phyloP scores from a whole-genome alignment of 176 grass and related monocot species.

The Bromus sterilis region DNA sequence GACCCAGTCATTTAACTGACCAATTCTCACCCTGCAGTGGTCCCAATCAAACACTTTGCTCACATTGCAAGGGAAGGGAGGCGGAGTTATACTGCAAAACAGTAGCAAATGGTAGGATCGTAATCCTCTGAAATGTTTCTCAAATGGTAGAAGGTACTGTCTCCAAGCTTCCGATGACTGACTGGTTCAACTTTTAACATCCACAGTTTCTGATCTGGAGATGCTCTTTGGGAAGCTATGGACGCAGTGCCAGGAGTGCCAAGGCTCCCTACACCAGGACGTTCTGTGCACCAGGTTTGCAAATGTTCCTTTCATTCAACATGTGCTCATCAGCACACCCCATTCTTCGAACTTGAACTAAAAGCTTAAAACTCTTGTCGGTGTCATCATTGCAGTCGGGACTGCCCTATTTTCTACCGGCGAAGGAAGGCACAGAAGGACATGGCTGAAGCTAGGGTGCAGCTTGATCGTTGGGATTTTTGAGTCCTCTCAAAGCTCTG shows the following conservation, averaged over 20 bases:
- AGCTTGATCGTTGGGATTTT: conserved; percentile 93
- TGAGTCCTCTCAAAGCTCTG: conserved; percentile 18
- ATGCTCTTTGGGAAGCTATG: conserved; percentile 87
- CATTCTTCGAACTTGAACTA: not conserved
- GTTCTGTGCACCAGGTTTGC: conserved; percentile 91
- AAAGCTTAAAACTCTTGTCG: not conserved
- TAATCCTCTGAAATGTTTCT: not conserved
- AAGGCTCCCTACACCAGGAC: conserved; percentile 98
- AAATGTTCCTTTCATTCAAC: not conserved
- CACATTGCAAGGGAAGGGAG: conserved; percentile 97
- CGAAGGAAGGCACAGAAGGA: conserved; percentile 95
- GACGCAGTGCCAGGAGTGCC: conserved; percentile 98
- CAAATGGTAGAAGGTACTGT: not conserved
- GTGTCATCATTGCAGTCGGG: conserved; percentile 41
- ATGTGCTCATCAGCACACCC: not conserved
- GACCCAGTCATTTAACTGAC: not conserved
- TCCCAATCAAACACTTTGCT: conserved; percentile 71
- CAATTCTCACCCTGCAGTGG: conserved; percentile 38
- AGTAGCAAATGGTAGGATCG: conserved; percentile 66
- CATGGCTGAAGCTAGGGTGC: conserved; percentile 90
- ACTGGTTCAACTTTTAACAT: not conserved
- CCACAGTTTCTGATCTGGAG: conserved; percentile 78
- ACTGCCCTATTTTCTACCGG: conserved; percentile 97
- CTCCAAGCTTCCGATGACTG: not conserved
- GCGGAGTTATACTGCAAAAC: conserved; percentile 95